These are phyloP conservation scores for Sisymbrium irio DNA, from an alignment of 345 rosid species.

Conservation along the genomic window DNA sequence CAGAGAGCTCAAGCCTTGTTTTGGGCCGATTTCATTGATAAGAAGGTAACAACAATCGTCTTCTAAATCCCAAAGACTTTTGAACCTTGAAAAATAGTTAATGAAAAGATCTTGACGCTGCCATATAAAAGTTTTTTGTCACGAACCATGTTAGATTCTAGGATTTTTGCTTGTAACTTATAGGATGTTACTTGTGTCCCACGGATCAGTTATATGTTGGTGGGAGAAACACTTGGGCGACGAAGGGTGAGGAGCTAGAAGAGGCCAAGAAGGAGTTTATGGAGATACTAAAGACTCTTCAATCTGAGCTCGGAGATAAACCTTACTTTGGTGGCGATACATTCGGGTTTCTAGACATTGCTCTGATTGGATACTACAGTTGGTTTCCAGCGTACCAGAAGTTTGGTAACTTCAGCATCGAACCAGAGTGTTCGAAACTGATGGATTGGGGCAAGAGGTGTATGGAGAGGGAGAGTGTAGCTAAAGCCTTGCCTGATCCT, in stretches of 20 bases:
- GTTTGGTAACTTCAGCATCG: slow-evolving; percentile 22
- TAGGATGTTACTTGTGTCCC: background rate
- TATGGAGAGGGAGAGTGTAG: slow-evolving; percentile 9
- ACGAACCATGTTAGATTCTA: background rate
- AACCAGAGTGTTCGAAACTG: slow-evolving; percentile 13
- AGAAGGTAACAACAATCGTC: slow-evolving; percentile 13
- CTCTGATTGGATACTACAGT: slow-evolving; percentile 12
- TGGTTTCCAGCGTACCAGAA: slow-evolving; percentile 21
- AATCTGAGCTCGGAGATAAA: slow-evolving; percentile 27
- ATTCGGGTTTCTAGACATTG: slow-evolving; percentile 22
- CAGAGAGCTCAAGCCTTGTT: slow-evolving; percentile 7
- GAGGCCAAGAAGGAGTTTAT: background rate
- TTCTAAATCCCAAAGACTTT: background rate
- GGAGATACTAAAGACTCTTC: slow-evolving; percentile 21
- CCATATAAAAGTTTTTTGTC: too few species aligned
- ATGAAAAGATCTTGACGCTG: too few species aligned
- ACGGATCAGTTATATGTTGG: slow-evolving; percentile 8
- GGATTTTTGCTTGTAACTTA: slow-evolving; percentile 7
- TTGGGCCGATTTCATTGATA: slow-evolving; percentile 11
- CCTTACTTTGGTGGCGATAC: slow-evolving; percentile 14
- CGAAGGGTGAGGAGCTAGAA: slow-evolving; percentile 20
- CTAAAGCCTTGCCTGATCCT: background rate
- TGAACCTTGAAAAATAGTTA: background rate
- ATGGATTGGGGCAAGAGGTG: slow-evolving; percentile 23
- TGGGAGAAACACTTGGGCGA: slow-evolving; percentile 25